phyloP scores from a whole-genome alignment of 305 asterid genomes.

The Plantago lanceolata region DNA sequence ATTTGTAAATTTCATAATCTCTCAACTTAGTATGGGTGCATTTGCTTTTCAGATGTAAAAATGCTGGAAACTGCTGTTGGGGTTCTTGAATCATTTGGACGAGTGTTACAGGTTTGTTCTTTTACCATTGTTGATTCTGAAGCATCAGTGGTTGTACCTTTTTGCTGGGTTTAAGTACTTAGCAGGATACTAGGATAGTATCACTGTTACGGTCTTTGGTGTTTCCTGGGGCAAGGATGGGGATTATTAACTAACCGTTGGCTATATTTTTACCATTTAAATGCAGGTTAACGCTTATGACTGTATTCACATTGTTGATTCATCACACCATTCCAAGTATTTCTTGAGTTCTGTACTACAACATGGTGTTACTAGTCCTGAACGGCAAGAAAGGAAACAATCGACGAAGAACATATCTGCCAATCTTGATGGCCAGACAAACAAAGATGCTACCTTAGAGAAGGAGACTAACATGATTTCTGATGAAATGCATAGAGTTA shows the following conservation, averaged over 20 bases:
- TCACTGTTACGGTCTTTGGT: too few species aligned
- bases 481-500: slow-evolving; percentile 62
- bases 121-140: too few species aligned
- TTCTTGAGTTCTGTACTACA: slow-evolving; percentile 50
- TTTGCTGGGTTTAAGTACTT: too few species aligned
- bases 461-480: slow-evolving; percentile 30
- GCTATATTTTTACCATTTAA: slow-evolving; percentile 4
- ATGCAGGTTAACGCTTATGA: slow-evolving; percentile 77
- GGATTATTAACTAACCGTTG: too few species aligned
- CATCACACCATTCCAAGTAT: slow-evolving; percentile 73
- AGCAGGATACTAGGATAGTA: too few species aligned
- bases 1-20: slow-evolving; percentile 13
- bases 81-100: slow-evolving; percentile 79
- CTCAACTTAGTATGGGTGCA: slow-evolving; percentile 12
- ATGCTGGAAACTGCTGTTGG: slow-evolving; percentile 53
- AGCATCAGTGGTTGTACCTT: too few species aligned
- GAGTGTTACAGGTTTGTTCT: slow-evolving; percentile 68
- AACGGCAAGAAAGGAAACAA: slow-evolving; percentile 29
- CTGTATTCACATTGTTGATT: slow-evolving; percentile 67
- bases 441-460: slow-evolving; percentile 24
- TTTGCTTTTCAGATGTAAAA: slow-evolving; percentile 50
- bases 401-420: slow-evolving; percentile 27
- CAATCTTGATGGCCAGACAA: slow-evolving; percentile 25
- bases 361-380: slow-evolving; percentile 26
- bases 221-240: too few species aligned